Base-by-base conservation (phyloP, 2,329 filamentous ascomycete genomes). In the Penicillium thymicola region DNA sequence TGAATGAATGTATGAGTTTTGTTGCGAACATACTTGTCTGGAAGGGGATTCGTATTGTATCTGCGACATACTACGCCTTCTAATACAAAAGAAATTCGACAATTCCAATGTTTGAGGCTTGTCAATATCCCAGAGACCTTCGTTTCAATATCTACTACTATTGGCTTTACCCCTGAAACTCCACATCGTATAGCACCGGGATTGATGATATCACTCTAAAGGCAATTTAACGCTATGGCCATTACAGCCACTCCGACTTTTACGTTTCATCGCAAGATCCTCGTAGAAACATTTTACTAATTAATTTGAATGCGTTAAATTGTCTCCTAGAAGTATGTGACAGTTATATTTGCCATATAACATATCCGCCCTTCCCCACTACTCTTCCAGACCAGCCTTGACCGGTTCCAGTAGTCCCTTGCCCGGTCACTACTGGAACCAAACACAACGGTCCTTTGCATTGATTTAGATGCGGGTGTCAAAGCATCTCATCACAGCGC, bases 231-330 rank as follows among this genome's bases (percentile, higher is more conserved):
- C 10, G 9, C 8, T 13, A 32, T 4, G 13, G n/a, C 27, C 0
- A 21, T 45, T 21, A 32, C n/a, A 21, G 16, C 25, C 38, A 14
- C 38, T 44, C 2, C 0, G 0, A 21, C 14, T 30, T 30, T 7
- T 13, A 43, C 8, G 5, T 18, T 11, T 5, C 41, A 11, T 28
- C 8, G 2, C 2, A 16, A n/a, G 16, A 4, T n/a, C n/a, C 16
- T 11, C 8, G n/a, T 28, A 3, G 23, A 7, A 28, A 18, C 16
- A 5, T 5, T 16, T 10, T 18, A 6, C 2, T 7, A 4, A n/a
- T 43, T 11, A n/a, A 7, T 18, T 28, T 2, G 4, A 25, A 41
- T 2, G 2, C 36, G 0, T 2, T 18, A 2, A 5, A 4, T 2
- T 1, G 3, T 16, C 7, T 5, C n/a, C 11, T 47, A 9, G 18